Evolutionary conservation across 202 grass and related monocot genomes (phyloP).

Genomic region (Setaria italica): DNA sequence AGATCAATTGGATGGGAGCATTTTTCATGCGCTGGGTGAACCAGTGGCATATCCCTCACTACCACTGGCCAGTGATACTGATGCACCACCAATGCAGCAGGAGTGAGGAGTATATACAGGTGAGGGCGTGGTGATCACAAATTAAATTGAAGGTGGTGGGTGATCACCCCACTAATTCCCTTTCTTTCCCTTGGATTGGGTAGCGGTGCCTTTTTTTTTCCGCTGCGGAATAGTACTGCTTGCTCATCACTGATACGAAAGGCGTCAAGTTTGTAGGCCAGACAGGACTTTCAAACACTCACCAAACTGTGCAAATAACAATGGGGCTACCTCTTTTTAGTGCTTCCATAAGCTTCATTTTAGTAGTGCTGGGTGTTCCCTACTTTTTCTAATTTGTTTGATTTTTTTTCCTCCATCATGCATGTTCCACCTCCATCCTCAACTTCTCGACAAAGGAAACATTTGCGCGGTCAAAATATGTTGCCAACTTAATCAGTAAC

Average conservation of each 20-base stretch:
- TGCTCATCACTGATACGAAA: slow-evolving; percentile 7
- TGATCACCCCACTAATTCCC: neutral
- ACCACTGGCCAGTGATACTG: neutral
- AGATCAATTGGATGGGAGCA: neutral
- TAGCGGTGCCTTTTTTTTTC: neutral
- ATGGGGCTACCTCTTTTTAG: neutral
- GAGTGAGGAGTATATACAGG: no score
- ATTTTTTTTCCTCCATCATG: neutral
- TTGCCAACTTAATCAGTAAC: neutral
- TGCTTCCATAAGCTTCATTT: slow-evolving; percentile 23
- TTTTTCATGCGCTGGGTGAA: neutral
- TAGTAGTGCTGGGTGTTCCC: slow-evolving; percentile 2
- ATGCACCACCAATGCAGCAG: neutral
- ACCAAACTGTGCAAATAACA: slow-evolving; percentile 29
- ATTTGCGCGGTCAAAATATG: slow-evolving; percentile 27
- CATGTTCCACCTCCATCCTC: neutral
- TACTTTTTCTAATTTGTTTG: neutral
- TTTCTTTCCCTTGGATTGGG: slow-evolving; percentile 35
- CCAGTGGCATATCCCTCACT: neutral
- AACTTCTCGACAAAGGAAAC: slow-evolving; percentile 6
- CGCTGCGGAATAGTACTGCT: slow-evolving; percentile 24
- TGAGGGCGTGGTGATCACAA: no score
- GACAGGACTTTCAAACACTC: slow-evolving; percentile 12
- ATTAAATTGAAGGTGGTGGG: no score
- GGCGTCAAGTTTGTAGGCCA: slow-evolving; percentile 16